A percentile compares a stretch with the other conserved stretches of the same genome.
Evolutionary conservation across 2,329 filamentous ascomycete species (phyloP).

Genomic region (Diaporthe capsici): DNA sequence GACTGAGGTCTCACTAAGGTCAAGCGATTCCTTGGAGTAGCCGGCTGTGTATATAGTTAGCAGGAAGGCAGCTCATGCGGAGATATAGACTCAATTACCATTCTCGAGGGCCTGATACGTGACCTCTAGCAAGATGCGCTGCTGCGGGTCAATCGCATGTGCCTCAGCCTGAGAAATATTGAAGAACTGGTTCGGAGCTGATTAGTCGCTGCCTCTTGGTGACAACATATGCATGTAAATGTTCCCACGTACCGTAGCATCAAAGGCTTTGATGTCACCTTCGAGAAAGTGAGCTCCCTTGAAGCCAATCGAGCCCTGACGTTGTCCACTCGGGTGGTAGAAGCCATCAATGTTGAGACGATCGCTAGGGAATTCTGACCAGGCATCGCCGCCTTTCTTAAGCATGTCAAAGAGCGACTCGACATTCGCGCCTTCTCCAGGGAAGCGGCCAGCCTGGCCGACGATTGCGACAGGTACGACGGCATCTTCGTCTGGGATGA

Average conservation of each 20-base stretch:
- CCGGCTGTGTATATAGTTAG: constrained; percentile 23
- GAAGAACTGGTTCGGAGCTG: constrained; percentile 61
- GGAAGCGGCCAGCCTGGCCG: constrained; percentile 76
- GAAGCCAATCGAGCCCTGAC: constrained; percentile 51
- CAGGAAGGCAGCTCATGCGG: neutral
- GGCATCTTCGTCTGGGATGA: constrained; percentile 31
- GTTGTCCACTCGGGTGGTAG: constrained; percentile 76
- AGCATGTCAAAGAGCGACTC: constrained; percentile 79
- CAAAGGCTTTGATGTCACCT: constrained; percentile 62
- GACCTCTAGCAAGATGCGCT: constrained; percentile 65
- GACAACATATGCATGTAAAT: neutral
- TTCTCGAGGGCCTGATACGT: constrained; percentile 67
- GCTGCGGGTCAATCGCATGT: constrained; percentile 67
- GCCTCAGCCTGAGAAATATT: constrained; percentile 64
- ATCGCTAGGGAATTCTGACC: constrained; percentile 73
- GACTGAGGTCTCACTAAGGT: constrained; percentile 61
- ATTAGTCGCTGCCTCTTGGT: neutral
- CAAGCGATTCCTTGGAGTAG: constrained; percentile 53
- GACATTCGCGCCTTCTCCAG: constrained; percentile 67
- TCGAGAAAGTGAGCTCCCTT: constrained; percentile 66
- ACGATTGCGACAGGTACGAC: constrained; percentile 72
- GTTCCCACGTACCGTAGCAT: constrained; percentile 60
- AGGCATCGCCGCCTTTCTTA: constrained; percentile 76
- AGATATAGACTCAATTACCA: constrained; percentile 49
- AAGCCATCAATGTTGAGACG: constrained; percentile 78